Base-by-base conservation (phyloP, 2,329 filamentous ascomycete species). In the Apiospora pterosperma region DNA sequence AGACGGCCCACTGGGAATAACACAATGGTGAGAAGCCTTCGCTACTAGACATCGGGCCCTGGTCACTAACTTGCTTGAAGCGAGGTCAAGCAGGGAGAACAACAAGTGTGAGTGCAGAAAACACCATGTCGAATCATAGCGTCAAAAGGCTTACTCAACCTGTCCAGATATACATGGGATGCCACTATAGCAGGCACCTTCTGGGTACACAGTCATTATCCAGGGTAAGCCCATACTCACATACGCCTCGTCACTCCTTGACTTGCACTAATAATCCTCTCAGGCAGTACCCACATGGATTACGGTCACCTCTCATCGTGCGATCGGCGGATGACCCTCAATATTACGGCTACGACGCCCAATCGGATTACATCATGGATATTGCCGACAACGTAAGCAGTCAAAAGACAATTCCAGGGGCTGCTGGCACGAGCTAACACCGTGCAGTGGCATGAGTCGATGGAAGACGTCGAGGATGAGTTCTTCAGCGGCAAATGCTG, bases 401-500 rank as follows among this genome's bases (percentile, higher is more conserved):
- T 25, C 12, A n/a, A 14, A 25, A 3, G 3, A 28, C 2, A 2
- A 38, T 5, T 14, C 16, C 1, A 38, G 8, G 8, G 6, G 2
- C 14, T 31, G 1, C n/a, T 10, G 4, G 5, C 2, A 61, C 28
- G 4, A 23, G 25, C 60, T 62, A 10, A 42, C 60, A 28, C 10
- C 10, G 7, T 3, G 11, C 11, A 63, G 61, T 63, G 61, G 61
- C 25, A 28, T 25, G 11, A 39, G 12, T 63, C 61, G 3, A 63
- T 63, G 41, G 44, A 34, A 10, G 61, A 39, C 21, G 48, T 63
- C 19, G 61, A 63, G 31, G 61, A 28, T 11, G 31, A 63, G 11
- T 63, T 63, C 44, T 36, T 58, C 44, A 63, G 44, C 4, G 61
- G 61, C 31, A 36, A n/a, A 31, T 63, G 61, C 44, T 63, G 61